Evolutionary conservation across 345 rosid genomes (phyloP).

Genomic region (Brassica nigra): DNA sequence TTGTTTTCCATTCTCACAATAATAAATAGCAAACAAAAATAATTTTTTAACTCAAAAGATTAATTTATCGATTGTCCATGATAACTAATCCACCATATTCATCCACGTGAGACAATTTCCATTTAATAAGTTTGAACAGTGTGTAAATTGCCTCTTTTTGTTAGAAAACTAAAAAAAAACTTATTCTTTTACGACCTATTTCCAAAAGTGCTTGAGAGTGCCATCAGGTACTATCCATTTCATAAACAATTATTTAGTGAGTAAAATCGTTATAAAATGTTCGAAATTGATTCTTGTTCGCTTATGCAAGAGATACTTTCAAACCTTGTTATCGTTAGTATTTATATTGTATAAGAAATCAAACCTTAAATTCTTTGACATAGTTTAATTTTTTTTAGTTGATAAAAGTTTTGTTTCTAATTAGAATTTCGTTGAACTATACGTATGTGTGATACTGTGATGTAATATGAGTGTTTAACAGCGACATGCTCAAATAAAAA

Average conservation of each 20-base stretch:
- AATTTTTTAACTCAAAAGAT: background rate
- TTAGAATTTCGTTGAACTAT: background rate
- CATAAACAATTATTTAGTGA: background rate
- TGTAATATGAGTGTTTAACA: slow-evolving; percentile 21
- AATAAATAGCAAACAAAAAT: background rate
- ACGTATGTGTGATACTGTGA: slow-evolving; percentile 5
- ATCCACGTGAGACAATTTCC: background rate
- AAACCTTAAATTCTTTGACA: background rate
- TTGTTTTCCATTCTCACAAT: background rate
- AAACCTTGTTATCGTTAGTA: background rate
- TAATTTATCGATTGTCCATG: background rate
- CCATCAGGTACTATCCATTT: background rate
- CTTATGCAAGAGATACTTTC: background rate
- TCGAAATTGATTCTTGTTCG: background rate
- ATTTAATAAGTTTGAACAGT: background rate
- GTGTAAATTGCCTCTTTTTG: background rate
- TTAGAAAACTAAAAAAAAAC: background rate
- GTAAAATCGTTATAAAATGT: background rate
- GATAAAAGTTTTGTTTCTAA: background rate
- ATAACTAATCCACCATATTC: background rate
- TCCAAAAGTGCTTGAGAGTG: background rate
- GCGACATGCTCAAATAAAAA: slow-evolving; percentile 2
- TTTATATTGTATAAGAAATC: background rate
- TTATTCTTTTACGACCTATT: background rate
- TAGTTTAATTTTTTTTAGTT: background rate